Base-by-base conservation (phyloP, 345 rosid species). In the Lepidium aucheri region DNA sequence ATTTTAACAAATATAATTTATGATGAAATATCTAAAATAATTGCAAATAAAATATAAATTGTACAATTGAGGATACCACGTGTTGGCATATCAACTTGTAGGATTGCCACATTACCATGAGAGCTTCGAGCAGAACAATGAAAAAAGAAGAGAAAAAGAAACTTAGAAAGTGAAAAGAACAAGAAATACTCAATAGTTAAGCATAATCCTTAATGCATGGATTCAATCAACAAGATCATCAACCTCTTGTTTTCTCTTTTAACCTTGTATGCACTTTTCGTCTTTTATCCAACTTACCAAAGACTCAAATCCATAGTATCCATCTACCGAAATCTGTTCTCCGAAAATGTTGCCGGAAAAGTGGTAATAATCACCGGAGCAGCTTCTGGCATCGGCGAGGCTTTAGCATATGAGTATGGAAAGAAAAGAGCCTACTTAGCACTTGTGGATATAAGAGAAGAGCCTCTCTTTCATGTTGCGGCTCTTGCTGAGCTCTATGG, bases 321-420 rank as follows among this genome's bases (percentile, higher is more conserved):
- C 59, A 34, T 57, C 24, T 60, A 2, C 45, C 67, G 65, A 22
- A 45, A 67, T 40, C 5, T 82, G 0, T 77, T 75, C 78, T 53
- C 54, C 0, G 83, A 84, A 66, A 72, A 87, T 64, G 72, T 85
- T 2, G 69, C 83, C 16, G 90, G 94, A 45, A 85, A 87, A 82
- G 91, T 85, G 0, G 70, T 84, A 35, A 76, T 87, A 41, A 78
- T 85, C 67, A 78, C 90, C 17, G 86, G 88, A 30, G 91, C 86
- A 49, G 83, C 89, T 54, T 87, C 91, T 0, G 91, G 88, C 53
- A 80, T 87, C 13, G 94, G 90, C 17, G 79, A 87, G 86, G 69
- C 75, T 57, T 39, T 89, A 44, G 89, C 88, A 7, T 86, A 80
- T 33, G 82, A 86, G 76, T 86, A 81, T 10, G 90, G 85, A 3